Conservation (phyloP, 495 filamentous ascomycete genomes). For the Chlorociboria aeruginascens region DNA sequence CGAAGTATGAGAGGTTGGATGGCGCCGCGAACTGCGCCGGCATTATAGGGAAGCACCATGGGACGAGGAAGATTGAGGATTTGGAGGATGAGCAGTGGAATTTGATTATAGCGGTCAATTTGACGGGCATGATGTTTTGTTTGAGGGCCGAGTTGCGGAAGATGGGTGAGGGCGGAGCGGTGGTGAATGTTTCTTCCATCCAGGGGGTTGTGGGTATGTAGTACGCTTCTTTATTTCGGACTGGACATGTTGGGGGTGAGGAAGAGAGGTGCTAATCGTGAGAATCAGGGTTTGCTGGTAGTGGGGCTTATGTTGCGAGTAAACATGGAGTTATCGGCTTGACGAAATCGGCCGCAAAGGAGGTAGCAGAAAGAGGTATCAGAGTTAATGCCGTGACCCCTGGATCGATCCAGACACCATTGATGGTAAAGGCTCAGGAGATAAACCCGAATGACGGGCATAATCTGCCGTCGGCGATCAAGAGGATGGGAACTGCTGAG, state of each 20-base stretch:
- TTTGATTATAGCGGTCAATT: conserved; percentile 39
- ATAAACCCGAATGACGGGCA: conserved; percentile 19
- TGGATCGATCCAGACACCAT: conserved; percentile 26
- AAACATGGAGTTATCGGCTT: conserved; percentile 44
- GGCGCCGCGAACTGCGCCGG: conserved; percentile 43
- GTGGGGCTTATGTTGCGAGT: conserved; percentile 37
- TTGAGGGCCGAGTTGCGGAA: conserved; percentile 39
- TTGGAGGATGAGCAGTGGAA: conserved; percentile 38
- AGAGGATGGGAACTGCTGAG: conserved; percentile 36
- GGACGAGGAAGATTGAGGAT: conserved; percentile 25
- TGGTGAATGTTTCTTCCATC: conserved; percentile 21
- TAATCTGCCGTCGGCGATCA: conserved; percentile 32
- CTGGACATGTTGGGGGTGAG: not conserved
- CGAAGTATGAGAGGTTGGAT: conserved; percentile 28
- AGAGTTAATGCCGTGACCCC: conserved; percentile 44
- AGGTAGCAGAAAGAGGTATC: conserved; percentile 38
- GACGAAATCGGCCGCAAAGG: conserved; percentile 41
- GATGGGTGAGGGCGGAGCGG: conserved; percentile 26
- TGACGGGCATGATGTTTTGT: conserved; percentile 46
- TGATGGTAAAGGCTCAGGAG: conserved; percentile 12
- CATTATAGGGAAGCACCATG: conserved; percentile 26
- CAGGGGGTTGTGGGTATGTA: conserved; percentile 22
- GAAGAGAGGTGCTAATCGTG: no score
- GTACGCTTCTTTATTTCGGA: conserved; percentile 10
- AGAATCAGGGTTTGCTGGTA: conserved; percentile 21